These are phyloP conservation scores for Thozetella sp. DNA, from an alignment of 495 filamentous ascomycete species.

Conservation along the genomic window DNA sequence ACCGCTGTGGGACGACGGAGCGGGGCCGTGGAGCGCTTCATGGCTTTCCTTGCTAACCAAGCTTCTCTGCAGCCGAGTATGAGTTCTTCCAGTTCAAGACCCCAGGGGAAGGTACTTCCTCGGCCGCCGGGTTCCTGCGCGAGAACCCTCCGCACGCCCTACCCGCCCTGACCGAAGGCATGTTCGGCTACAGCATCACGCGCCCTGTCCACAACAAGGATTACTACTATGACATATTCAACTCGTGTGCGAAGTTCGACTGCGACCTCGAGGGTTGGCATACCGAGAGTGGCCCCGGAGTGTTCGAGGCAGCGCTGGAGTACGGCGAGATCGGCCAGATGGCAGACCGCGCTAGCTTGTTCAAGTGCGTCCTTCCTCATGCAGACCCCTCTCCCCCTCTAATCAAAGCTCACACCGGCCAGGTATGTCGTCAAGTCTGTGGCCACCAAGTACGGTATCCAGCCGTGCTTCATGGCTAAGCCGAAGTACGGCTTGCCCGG, in stretches of 20 bases:
- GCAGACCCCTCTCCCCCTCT: not conserved
- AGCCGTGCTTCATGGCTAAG: conserved; percentile 99
- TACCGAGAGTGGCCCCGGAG: conserved; percentile 93
- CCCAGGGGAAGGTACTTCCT: conserved; percentile 66
- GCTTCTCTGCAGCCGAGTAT: conserved; percentile 72
- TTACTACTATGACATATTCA: conserved; percentile 90
- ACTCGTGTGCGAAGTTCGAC: conserved; percentile 78
- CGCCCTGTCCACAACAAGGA: conserved; percentile 89
- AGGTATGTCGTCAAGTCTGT: conserved; percentile 81
- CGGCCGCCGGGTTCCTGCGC: conserved; percentile 72
- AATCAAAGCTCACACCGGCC: conserved; percentile 27
- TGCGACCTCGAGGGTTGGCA: conserved; percentile 96
- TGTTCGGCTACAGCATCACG: conserved; percentile 98
- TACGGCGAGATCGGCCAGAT: conserved; percentile 82
- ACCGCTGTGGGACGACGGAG: not conserved
- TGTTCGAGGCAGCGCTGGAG: conserved; percentile 92
- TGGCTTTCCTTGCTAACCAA: conserved; percentile 10
- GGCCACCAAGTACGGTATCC: conserved; percentile 84
- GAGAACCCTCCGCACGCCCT: conserved; percentile 72
- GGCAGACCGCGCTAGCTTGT: conserved; percentile 88
- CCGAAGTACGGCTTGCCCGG: conserved; percentile 86
- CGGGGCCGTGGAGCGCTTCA: too few relatives aligned
- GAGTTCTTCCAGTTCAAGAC: conserved; percentile 95
- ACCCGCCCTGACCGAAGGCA: conserved; percentile 86
- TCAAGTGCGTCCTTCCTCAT: conserved; percentile 64